A percentile compares a stretch with the other conserved stretches of the same genome.
Evolutionary conservation across 2,329 filamentous ascomycete species (phyloP).

Genomic region (Fusarium annulatum): DNA sequence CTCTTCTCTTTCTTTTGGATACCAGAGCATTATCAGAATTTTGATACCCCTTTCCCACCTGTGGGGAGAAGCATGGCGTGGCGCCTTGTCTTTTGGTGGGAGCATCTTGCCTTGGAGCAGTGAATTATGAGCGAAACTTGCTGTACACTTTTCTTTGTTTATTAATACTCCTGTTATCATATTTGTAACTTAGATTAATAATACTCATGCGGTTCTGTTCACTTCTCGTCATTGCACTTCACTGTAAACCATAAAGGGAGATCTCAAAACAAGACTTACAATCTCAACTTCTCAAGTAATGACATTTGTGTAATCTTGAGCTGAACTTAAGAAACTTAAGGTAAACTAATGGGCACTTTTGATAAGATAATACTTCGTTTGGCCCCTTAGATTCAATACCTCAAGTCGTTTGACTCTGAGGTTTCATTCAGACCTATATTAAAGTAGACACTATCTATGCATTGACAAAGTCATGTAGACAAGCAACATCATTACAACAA

Average conservation of each 20-base stretch:
- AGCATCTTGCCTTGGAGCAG: slow-evolving; percentile 41
- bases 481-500: slow-evolving; percentile 38
- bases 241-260: background rate
- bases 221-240: background rate
- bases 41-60: slow-evolving; percentile 43
- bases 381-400: background rate
- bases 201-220: background rate
- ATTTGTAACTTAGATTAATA: slow-evolving; percentile 31
- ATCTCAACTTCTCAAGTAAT: background rate
- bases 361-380: background rate
- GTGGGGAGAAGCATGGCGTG: slow-evolving; percentile 36
- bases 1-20: slow-evolving; percentile 17
- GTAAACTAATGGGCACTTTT: background rate
- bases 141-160: slow-evolving; percentile 19
- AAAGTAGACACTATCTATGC: slow-evolving; percentile 20
- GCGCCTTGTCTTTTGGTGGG: slow-evolving; percentile 30
- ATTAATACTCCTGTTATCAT: slow-evolving; percentile 18
- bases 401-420: background rate
- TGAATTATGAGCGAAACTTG: slow-evolving; percentile 6
- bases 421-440: slow-evolving; percentile 18
- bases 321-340: background rate
- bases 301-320: background rate
- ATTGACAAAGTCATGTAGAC: slow-evolving; percentile 13
- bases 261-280: background rate
- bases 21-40: slow-evolving; percentile 25